These are phyloP conservation scores for Curvularia sp. DNA, from an alignment of 2,329 filamentous ascomycete genomes.

Conservation along the genomic window DNA sequence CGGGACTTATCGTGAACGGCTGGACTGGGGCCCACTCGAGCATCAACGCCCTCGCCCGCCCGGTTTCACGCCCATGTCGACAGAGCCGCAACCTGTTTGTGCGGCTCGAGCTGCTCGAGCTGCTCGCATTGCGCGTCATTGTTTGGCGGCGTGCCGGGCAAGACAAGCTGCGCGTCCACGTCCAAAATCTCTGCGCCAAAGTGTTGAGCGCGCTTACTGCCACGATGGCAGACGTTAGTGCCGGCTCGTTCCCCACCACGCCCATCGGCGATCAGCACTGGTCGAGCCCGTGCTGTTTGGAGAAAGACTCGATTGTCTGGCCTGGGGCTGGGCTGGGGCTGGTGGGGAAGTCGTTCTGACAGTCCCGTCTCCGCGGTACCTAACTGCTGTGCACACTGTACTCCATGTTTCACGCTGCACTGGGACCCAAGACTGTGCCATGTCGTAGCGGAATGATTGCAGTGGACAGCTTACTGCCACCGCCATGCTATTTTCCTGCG, in stretches of 20 bases:
- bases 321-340: conserved; percentile 2
- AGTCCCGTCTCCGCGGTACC: conserved; percentile 9
- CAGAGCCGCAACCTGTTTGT: conserved; percentile 15
- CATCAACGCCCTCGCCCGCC: conserved; percentile 19
- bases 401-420: neutral
- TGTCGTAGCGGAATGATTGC: neutral
- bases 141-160: neutral
- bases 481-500: neutral
- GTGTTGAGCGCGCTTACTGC: conserved; percentile 39
- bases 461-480: neutral
- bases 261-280: conserved; percentile 24
- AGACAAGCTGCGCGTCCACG: conserved; percentile 4
- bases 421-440: neutral
- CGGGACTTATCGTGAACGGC: conserved; percentile 33
- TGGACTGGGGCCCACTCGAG: conserved; percentile 19
- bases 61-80: conserved; percentile 23
- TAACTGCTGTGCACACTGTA: neutral
- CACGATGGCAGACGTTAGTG: conserved; percentile 24
- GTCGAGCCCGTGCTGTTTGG: conserved; percentile 16
- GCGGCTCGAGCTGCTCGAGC: neutral
- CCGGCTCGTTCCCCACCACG: conserved; percentile 15
- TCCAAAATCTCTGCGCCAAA: conserved; percentile 21
- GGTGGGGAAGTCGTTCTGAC: conserved; percentile 14
- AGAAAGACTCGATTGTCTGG: conserved; percentile 1
- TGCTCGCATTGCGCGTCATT: conserved; percentile 1